Base-by-base conservation (phyloP, 2,329 filamentous ascomycete genomes). In the Calonectria pseudoreteaudii region DNA sequence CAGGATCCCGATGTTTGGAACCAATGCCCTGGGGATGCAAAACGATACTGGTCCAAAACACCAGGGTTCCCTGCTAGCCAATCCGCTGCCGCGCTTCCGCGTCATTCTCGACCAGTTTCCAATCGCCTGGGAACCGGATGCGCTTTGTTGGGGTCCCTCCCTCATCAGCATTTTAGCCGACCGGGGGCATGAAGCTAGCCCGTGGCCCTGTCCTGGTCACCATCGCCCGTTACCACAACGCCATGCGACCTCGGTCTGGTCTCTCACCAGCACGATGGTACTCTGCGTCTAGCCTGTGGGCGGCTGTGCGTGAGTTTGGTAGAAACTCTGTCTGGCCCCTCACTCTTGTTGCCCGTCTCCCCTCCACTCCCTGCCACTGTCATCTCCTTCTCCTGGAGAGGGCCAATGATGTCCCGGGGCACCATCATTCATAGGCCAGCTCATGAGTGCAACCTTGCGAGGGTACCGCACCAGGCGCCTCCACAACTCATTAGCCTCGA, bases 101-200 rank as follows among this genome's bases (percentile, higher is more conserved):
- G 70, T 70, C 71, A 65, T 78, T 71, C 68, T 74, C 73, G 69
- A 74, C 75, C 66, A 74, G 76, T 79, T 78, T 74, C 78, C 77
- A 77, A 75, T 77, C 76, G 72, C 70, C 72, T 80, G 77, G 78
- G 71, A 76, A 76, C 78, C 71, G 70, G 74, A 78, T 72, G 74
- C 56, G 66, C 70, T 77, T 71, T 73, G 73, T 70, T 74, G 52
- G 70, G 67, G 70, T 67, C 56, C 60, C 58, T 53, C 60, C 74
- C 56, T 74, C 68, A 53, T 60, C 23, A 66, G 66, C 38, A 31
- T 68, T 23, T 53, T 64, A 64, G 44, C 47, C 64, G 68, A 66
- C 66, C 65, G 70, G 60, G 38, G 38, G 52, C 16, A 20, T 26
- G 31, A 28, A 56, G 56, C 49, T 41, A 68, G 53, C 38, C 62